Base-by-base conservation (phyloP, 2,329 filamentous ascomycete genomes). In the Aspergillus sp. region DNA sequence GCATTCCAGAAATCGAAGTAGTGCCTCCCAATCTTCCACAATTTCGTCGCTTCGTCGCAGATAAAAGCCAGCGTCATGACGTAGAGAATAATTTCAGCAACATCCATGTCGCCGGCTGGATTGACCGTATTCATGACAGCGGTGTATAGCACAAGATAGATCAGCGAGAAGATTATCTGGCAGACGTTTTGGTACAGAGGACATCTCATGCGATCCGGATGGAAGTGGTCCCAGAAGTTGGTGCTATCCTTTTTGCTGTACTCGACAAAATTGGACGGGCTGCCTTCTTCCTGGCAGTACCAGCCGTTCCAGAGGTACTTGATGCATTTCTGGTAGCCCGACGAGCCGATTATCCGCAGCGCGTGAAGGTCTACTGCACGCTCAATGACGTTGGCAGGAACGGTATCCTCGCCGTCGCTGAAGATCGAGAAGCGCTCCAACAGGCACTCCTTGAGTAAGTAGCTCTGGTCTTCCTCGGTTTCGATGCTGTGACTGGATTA, bases 1-100 rank as follows among this genome's bases (percentile, higher is more conserved):
- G 83, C 83, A 51, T 94, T 95, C 91, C 91, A 96, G 58, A 98
- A 98, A 13, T 85, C 81, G 34, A 98, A 71, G 51, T 96, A 96
- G 49, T 82, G 82, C 40, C 82, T 75, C 7, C 91, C 91, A 10
- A 94, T 83, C 57, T 98, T 98, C 75, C 85, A 94, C 47, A 95
- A 75, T 59, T 98, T 98, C 53, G 78, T 67, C 1, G 80, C 45
- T 54, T 96, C 91, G 53, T 98, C 89, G 48, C 79, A 86, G 19
- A 95, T 73, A 58, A 93, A 98, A 14, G 86, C 88, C 4, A 89
- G 58, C 0, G 91, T 96, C 66, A 98, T 95, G 42, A 89, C 55
- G 52, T 98, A 98, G 8, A 98, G 71, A 11, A 91, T 63, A 1
- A 80, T 74, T 56, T 98, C 91, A 5, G 89, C 79, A 7, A 79